Percentiles rank a stretch among this genome's conserved stretches.
Conservation (phyloP, 2,329 filamentous ascomycete genomes). For the Cladosporium sp. region DNA sequence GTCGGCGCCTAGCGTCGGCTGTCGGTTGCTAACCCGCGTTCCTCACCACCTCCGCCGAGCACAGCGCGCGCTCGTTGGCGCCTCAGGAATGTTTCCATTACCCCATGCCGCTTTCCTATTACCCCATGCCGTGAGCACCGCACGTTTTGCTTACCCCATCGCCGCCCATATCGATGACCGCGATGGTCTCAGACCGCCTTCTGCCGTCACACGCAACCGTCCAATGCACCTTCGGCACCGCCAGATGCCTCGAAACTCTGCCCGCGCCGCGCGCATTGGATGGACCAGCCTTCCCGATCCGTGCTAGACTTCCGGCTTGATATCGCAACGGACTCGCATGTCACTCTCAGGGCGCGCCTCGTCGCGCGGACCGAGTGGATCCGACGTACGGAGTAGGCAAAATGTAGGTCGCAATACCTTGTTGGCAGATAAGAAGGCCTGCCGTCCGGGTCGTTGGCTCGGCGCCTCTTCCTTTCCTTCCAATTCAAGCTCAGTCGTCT, state of each 20-base stretch:
- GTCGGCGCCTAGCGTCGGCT: neutral
- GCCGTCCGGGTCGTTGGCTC: neutral
- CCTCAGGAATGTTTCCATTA: conserved; percentile 4
- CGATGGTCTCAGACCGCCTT: neutral
- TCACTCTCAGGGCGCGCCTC: conserved; percentile 6
- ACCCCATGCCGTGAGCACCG: neutral
- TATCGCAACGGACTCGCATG: neutral
- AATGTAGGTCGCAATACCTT: neutral
- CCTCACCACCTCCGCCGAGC: no score
- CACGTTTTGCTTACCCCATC: neutral
- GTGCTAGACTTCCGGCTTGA: conserved; percentile 9
- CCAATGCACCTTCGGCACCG: no score
- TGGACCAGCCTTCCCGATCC: conserved; percentile 9
- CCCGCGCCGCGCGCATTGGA: neutral
- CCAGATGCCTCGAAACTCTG: no score
- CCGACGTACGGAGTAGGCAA: neutral
- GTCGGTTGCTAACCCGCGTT: conserved; percentile 4
- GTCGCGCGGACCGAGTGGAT: neutral
- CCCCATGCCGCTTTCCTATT: conserved; percentile 2
- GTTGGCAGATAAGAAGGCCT: neutral
- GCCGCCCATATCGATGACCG: neutral
- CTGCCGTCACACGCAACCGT: no score
- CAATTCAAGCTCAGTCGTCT: neutral
- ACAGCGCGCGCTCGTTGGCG: neutral
- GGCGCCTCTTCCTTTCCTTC: neutral